phyloP scores from a whole-genome alignment of 1,284 basidiomycete species.

The Ganoderma sinense region DNA sequence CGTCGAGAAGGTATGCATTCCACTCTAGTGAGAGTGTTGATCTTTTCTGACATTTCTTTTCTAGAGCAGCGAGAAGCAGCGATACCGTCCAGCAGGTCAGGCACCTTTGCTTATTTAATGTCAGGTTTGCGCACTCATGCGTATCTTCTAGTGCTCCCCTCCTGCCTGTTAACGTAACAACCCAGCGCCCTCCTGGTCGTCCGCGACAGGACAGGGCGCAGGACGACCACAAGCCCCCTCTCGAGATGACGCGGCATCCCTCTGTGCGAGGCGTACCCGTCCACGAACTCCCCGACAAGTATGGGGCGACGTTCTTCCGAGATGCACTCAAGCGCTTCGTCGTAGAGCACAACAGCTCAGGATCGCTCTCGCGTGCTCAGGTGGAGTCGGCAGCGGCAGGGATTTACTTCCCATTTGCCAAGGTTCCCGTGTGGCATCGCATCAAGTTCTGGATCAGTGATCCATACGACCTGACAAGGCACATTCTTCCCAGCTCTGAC shows the following conservation, averaged over 20 bases:
- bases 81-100: no score
- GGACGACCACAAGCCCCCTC: neutral
- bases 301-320: no score
- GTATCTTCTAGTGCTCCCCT: no score
- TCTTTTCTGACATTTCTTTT: no score
- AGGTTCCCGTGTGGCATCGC: slow-evolving; percentile 2
- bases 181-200: no score
- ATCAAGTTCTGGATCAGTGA: neutral
- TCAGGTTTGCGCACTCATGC: no score
- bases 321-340: slow-evolving; percentile 38
- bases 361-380: slow-evolving; percentile 8
- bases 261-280: neutral
- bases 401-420: slow-evolving; percentile 8
- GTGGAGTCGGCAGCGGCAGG: neutral
- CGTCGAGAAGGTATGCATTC: slow-evolving; percentile 44
- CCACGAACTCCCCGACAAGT: slow-evolving; percentile 1
- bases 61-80: no score
- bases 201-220: neutral
- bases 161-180: no score
- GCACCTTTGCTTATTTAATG: no score
- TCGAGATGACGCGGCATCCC: neutral
- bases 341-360: slow-evolving; percentile 13
- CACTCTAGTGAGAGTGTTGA: no score
- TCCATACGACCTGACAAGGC: no score
- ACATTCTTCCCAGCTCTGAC: no score